These are phyloP conservation scores for Colletotrichum scovillei DNA, from an alignment of 2,329 filamentous ascomycete species.

Conservation along the genomic window DNA sequence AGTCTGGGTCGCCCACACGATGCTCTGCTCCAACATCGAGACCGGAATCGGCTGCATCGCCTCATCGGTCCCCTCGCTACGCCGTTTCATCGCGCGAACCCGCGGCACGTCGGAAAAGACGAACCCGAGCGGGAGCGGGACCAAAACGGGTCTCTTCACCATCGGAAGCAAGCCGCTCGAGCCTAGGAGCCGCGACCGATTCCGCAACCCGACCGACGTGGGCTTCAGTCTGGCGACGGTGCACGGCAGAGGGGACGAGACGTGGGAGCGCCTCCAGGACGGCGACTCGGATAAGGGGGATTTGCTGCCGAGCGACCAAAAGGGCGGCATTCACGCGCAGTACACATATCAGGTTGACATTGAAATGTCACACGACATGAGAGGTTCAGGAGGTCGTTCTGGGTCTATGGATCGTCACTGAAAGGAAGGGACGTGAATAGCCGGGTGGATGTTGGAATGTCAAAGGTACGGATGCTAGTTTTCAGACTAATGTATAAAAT, in stretches of 20 bases:
- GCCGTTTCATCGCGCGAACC: conserved; percentile 31
- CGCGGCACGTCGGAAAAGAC: conserved; percentile 30
- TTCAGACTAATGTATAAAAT: conserved; percentile 25
- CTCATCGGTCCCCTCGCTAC: conserved; percentile 37
- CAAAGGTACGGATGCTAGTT: neutral
- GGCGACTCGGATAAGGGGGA: conserved; percentile 35
- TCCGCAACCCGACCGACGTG: conserved; percentile 33
- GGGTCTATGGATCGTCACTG: neutral
- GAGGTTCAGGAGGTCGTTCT: neutral
- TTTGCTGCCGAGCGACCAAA: conserved; percentile 13
- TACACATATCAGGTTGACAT: conserved; percentile 33
- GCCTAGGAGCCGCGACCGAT: conserved; percentile 23
- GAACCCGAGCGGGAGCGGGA: conserved; percentile 15
- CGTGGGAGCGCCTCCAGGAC: conserved; percentile 35
- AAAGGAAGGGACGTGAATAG: neutral
- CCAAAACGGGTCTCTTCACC: conserved; percentile 24
- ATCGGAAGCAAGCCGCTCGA: conserved; percentile 33
- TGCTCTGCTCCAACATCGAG: conserved; percentile 40
- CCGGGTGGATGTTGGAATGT: neutral
- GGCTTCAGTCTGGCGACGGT: conserved; percentile 32
- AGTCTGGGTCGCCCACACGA: conserved; percentile 37
- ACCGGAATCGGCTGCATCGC: conserved; percentile 39
- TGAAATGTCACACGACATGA: conserved; percentile 8
- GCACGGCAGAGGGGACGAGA: conserved; percentile 30
- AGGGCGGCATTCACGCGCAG: conserved; percentile 30